phyloP scores from a whole-genome alignment of 2,329 filamentous ascomycete genomes.

The Scopulariopsis brevicaulis region DNA sequence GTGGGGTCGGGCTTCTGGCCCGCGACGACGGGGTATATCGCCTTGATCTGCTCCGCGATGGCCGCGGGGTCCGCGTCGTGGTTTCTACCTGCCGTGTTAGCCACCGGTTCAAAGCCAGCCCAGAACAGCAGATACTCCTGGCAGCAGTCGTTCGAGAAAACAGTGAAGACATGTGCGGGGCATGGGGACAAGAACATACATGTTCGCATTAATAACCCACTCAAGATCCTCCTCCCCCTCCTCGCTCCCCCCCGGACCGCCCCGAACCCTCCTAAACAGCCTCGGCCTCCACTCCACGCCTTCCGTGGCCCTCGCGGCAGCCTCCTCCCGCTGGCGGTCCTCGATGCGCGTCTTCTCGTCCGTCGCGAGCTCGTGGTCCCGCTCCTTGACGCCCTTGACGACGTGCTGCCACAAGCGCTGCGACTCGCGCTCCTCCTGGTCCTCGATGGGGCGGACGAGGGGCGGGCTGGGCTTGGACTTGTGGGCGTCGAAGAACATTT shows the following conservation, averaged over 20 bases:
- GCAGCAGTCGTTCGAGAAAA: neutral
- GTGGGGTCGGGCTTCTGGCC: constrained; percentile 53
- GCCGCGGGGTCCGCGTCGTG: constrained; percentile 27
- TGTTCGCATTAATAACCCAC: constrained; percentile 82
- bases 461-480: constrained; percentile 68
- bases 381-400: constrained; percentile 67
- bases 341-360: constrained; percentile 96
- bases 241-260: constrained; percentile 58
- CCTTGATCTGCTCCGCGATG: constrained; percentile 71
- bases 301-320: constrained; percentile 65
- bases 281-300: constrained; percentile 80
- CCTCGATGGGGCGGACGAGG: constrained; percentile 61
- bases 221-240: constrained; percentile 84
- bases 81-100: neutral
- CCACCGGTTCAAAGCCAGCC: neutral
- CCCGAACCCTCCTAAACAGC: constrained; percentile 67
- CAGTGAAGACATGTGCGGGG: neutral
- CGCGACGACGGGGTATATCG: constrained; percentile 73
- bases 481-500: constrained; percentile 79
- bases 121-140: neutral
- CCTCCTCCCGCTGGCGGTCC: constrained; percentile 82
- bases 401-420: constrained; percentile 79
- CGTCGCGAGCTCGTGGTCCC: constrained; percentile 81
- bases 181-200: constrained; percentile 43
- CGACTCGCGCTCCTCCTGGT: constrained; percentile 85